A percentile compares a stretch with the other conserved stretches of the same genome.
These are phyloP conservation scores for Beauveria scarabaeidicola DNA, from an alignment of 2,329 filamentous ascomycete species.

Conservation along the genomic window DNA sequence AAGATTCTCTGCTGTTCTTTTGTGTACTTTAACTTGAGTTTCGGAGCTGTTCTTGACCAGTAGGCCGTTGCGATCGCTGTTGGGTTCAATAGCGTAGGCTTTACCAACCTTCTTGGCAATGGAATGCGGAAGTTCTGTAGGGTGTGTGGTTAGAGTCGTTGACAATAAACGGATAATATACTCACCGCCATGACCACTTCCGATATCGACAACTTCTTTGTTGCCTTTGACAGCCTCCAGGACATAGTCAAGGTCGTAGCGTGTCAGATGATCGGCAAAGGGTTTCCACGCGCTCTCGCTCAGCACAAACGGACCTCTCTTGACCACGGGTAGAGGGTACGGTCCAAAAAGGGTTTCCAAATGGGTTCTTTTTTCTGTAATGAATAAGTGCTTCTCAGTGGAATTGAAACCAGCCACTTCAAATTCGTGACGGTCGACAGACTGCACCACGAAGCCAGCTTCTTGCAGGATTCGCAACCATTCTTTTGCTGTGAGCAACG, in stretches of 20 bases:
- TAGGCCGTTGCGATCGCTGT: background rate
- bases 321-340: background rate
- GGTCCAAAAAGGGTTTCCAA: background rate
- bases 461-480: background rate
- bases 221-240: background rate
- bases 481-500: background rate
- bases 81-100: conserved; percentile 1
- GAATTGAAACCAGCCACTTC: background rate
- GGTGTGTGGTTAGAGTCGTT: background rate
- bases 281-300: background rate
- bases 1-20: background rate
- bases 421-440: background rate
- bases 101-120: background rate
- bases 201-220: background rate
- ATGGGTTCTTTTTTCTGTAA: background rate
- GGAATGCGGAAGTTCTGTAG: background rate
- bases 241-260: background rate
- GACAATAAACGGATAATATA: too few species aligned
- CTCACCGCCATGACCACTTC: background rate
- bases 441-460: background rate
- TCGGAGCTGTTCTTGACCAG: background rate
- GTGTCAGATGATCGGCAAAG: background rate
- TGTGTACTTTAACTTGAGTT: background rate
- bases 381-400: background rate
- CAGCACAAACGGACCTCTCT: background rate